Percentiles rank a stretch among this genome's conserved stretches.
These are phyloP conservation scores for Nicotiana obtusifolia DNA, from an alignment of 257 asterid species.

Conservation along the genomic window DNA sequence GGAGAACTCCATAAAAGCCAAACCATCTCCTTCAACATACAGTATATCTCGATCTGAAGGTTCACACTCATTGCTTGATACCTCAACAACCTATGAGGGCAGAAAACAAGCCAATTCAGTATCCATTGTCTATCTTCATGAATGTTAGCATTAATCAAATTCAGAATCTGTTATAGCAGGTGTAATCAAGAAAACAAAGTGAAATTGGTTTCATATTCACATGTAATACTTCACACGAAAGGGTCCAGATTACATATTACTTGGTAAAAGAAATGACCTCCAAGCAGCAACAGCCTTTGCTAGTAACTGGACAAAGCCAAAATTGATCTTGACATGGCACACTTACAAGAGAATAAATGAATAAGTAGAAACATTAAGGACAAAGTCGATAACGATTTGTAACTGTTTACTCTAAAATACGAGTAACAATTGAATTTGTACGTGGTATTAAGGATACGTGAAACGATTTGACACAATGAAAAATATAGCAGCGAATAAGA, in stretches of 20 bases:
- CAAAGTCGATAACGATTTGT: not conserved
- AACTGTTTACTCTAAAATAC: no score
- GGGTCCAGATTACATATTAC: not conserved
- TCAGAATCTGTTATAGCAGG: not conserved
- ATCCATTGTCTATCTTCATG: not conserved
- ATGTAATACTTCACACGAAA: not conserved
- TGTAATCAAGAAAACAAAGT: not conserved
- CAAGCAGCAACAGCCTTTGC: not conserved
- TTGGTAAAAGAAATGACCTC: not conserved
- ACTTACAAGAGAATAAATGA: no score
- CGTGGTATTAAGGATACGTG: no score
- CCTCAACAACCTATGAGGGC: not conserved
- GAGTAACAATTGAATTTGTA: no score
- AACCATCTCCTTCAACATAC: conserved; percentile 17
- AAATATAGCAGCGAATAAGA: no score
- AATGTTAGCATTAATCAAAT: not conserved
- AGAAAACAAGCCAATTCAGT: not conserved
- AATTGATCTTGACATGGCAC: no score
- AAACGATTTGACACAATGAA: no score
- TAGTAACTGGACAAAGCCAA: not conserved
- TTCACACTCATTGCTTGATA: conserved; percentile 16
- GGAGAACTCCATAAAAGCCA: conserved; percentile 18
- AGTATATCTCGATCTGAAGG: conserved; percentile 19
- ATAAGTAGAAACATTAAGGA: not conserved
- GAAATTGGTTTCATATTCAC: not conserved